A percentile compares a stretch with the other conserved stretches of the same genome.
Conservation (phyloP, 2,329 filamentous ascomycete species). For the Claviceps sp. region DNA sequence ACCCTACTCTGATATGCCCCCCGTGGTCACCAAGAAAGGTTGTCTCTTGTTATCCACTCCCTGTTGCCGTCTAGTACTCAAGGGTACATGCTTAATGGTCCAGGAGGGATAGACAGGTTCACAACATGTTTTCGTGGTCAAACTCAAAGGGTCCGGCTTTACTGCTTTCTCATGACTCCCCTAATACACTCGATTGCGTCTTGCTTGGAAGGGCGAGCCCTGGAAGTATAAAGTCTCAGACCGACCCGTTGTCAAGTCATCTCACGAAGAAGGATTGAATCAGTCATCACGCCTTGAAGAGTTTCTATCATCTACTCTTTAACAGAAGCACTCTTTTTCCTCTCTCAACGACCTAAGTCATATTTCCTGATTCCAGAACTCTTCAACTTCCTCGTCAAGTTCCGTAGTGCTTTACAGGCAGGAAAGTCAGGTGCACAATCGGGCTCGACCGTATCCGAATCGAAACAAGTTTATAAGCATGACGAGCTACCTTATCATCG, state of each 20-base stretch:
- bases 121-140: no score
- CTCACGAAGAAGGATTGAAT: neutral
- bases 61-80: no score
- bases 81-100: no score
- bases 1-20: no score
- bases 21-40: no score
- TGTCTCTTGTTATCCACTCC: no score
- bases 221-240: constrained; percentile 7
- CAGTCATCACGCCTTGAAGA: neutral
- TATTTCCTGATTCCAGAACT: neutral
- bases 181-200: neutral
- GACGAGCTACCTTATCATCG: constrained; percentile 23
- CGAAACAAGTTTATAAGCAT: neutral
- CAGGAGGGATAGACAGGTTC: no score
- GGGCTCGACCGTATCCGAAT: no score
- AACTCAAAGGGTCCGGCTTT: neutral
- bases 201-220: neutral
- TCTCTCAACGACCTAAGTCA: neutral
- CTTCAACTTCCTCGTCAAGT: neutral
- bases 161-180: neutral
- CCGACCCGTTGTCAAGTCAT: neutral
- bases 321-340: neutral
- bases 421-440: neutral
- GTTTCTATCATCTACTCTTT: no score
- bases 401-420: neutral